Evolutionary conservation across 2,329 filamentous ascomycete species (phyloP).

Genomic region (Venturia asperata): DNA sequence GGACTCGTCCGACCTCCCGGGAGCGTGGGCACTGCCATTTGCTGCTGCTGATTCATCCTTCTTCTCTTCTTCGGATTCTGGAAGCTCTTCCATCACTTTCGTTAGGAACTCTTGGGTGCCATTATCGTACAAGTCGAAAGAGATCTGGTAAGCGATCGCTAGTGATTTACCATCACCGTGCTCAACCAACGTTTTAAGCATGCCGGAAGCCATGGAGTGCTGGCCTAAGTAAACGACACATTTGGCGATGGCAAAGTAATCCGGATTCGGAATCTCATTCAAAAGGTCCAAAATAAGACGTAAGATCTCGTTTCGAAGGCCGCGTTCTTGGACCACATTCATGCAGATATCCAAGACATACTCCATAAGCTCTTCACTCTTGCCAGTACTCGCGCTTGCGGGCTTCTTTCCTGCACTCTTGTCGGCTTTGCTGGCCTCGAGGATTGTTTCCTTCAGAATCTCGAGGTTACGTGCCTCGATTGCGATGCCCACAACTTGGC

Average conservation of each 20-base stretch:
- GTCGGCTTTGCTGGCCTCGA: conserved; percentile 71
- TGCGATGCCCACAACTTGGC: conserved; percentile 93
- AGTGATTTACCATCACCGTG: conserved; percentile 71
- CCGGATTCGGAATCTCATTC: conserved; percentile 82
- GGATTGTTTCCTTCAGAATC: conserved; percentile 77
- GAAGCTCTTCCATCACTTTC: conserved; percentile 78
- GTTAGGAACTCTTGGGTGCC: conserved; percentile 93
- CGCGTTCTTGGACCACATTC: conserved; percentile 92
- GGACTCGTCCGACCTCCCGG: conserved; percentile 38
- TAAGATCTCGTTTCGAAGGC: conserved; percentile 77
- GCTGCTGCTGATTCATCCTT: conserved; percentile 40
- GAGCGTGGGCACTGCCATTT: conserved; percentile 35
- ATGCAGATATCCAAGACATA: conserved; percentile 95
- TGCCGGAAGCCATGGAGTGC: conserved; percentile 79
- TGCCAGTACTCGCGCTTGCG: conserved; percentile 44
- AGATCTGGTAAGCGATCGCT: conserved; percentile 91
- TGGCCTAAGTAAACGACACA: conserved; percentile 95
- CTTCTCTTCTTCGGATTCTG: conserved; percentile 42
- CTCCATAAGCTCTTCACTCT: conserved; percentile 90
- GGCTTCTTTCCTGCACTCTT: conserved; percentile 57
- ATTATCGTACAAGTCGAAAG: conserved; percentile 97
- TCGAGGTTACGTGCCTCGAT: conserved; percentile 90
- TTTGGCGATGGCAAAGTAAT: conserved; percentile 97
- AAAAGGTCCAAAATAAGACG: conserved; percentile 91
- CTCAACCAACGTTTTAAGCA: conserved; percentile 74